Base-by-base conservation (phyloP, 768 basidiomycete species). In the Tulasnella sp. region DNA sequence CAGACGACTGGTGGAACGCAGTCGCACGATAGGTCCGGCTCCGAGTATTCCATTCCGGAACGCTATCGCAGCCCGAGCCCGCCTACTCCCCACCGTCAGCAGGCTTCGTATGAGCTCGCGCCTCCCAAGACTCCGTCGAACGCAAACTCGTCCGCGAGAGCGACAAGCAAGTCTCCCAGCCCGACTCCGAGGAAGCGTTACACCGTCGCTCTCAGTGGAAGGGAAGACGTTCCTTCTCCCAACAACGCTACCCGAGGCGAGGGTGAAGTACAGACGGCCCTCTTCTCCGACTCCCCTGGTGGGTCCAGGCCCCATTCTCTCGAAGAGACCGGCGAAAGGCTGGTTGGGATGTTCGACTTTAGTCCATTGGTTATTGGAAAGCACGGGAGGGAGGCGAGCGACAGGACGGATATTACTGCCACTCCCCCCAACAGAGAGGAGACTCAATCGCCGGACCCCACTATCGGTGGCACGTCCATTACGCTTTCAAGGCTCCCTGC, bases 131-230 rank as follows among this genome's bases (percentile, higher is more conserved):
- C 72, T 41, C 82, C 64, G 60, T 54, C 37, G 40, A 72, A 48
- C 76, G 80, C 24, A 72, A 73, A 34, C 54, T 69, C 64, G 64
- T 37, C 18, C 20, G 80, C 20, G 73, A 76, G 54, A 31, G 83
- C 41, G 93, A 91, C 83, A 88, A 92, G 78, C 48, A 81, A 81
- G 91, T 91, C 80, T 6, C 91, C 92, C 1, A 94, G 93, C 3
- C 94, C 95, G 1, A 86, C 90, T 0, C 86, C 88, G 1, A 87
- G 94, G 81, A 96, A 96, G 83, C 89, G 95, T 58, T 96, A 96
- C 84, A 96, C 95, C 0, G 94, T 96, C 44, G 94, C 95, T 0
- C 89, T 96, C 0, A 94, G 94, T 16, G 92, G 90, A 2, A 92
- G 93, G 0, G 86, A 88, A 14, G 83, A 83, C 9, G 83, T 84